Evolutionary conservation across 202 grass and related monocot genomes (phyloP).

Genomic region (Alloteropsis angusta): DNA sequence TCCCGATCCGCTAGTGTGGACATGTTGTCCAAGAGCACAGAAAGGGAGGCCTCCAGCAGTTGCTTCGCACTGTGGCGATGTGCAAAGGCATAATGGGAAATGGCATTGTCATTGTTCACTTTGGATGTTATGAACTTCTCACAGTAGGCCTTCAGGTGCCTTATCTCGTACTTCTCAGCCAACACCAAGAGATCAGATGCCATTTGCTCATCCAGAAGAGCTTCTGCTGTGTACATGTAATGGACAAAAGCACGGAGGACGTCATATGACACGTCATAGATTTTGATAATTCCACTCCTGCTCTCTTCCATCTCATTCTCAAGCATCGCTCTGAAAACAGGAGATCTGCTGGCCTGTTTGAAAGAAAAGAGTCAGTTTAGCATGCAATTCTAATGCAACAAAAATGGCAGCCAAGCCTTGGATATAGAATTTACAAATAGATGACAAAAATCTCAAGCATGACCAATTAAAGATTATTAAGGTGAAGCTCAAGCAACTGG

Average conservation of each 20-base stretch:
- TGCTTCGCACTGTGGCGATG: conserved; percentile 73
- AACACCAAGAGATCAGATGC: conserved; percentile 73
- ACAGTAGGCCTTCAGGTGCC: conserved; percentile 69
- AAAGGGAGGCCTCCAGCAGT: conserved; percentile 63
- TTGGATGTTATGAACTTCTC: conserved; percentile 88
- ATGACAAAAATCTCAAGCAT: not conserved
- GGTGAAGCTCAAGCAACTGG: not conserved
- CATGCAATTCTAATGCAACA: not conserved
- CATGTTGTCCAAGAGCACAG: conserved; percentile 68
- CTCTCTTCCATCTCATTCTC: conserved; percentile 97
- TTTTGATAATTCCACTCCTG: conserved; percentile 80
- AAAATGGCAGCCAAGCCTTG: not conserved
- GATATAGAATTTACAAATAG: not conserved
- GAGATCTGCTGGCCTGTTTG: conserved; percentile 72
- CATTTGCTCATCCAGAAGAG: conserved; percentile 63
- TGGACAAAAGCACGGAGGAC: conserved; percentile 69
- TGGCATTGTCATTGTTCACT: conserved; percentile 75
- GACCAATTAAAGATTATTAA: not conserved
- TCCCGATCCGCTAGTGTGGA: conserved; percentile 52
- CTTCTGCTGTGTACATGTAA: conserved; percentile 79
- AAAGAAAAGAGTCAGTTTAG: not conserved
- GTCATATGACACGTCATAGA: conserved; percentile 62
- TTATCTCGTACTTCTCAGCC: conserved; percentile 90
- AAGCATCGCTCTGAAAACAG: conserved; percentile 94
- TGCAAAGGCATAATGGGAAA: conserved; percentile 60